A percentile compares a stretch with the other conserved stretches of the same genome.
Conservation (phyloP, 1,284 basidiomycete species). For the Thecaphora frezii region DNA sequence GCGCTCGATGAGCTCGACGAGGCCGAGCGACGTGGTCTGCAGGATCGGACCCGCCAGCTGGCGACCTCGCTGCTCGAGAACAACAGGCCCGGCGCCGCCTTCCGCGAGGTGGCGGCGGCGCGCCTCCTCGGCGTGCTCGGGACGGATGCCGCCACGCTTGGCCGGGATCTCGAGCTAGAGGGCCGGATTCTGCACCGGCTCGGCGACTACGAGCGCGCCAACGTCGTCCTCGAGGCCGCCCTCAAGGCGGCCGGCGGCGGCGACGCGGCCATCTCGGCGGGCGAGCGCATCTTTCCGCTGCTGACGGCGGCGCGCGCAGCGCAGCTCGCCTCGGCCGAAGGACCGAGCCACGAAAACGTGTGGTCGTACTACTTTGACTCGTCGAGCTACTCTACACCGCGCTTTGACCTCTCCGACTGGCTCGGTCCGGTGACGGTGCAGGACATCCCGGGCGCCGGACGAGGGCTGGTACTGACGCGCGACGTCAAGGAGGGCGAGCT, state of each 20-base stretch:
- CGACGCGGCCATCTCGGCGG: conserved; percentile 1
- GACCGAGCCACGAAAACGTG: conserved; percentile 35
- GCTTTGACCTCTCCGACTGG: conserved; percentile 42
- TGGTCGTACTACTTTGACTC: conserved; percentile 44
- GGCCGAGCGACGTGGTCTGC: conserved; percentile 2
- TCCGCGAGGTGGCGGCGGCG: conserved; percentile 33
- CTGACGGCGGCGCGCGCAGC: conserved; percentile 23
- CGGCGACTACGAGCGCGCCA: conserved; percentile 18
- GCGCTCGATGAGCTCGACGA: not conserved
- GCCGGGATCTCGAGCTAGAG: conserved; percentile 31
- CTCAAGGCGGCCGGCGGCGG: conserved; percentile 9
- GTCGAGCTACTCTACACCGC: conserved; percentile 33
- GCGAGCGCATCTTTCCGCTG: conserved; percentile 19
- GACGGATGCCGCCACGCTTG: conserved; percentile 1
- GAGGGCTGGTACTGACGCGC: conserved; percentile 48
- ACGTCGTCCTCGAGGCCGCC: conserved; percentile 19
- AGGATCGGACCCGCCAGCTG: conserved; percentile 8
- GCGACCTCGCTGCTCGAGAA: conserved; percentile 19
- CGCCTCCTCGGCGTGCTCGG: conserved; percentile 13
- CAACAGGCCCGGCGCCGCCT: conserved; percentile 29
- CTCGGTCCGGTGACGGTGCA: conserved; percentile 43
- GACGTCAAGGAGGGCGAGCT: conserved; percentile 50
- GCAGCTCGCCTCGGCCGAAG: conserved; percentile 18
- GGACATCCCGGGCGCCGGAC: conserved; percentile 49
- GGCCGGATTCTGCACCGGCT: conserved; percentile 21